A percentile compares a stretch with the other conserved stretches of the same genome.
These are phyloP conservation scores for Cryoendolithus antarcticus DNA, from an alignment of 2,329 filamentous ascomycete species.

Conservation along the genomic window DNA sequence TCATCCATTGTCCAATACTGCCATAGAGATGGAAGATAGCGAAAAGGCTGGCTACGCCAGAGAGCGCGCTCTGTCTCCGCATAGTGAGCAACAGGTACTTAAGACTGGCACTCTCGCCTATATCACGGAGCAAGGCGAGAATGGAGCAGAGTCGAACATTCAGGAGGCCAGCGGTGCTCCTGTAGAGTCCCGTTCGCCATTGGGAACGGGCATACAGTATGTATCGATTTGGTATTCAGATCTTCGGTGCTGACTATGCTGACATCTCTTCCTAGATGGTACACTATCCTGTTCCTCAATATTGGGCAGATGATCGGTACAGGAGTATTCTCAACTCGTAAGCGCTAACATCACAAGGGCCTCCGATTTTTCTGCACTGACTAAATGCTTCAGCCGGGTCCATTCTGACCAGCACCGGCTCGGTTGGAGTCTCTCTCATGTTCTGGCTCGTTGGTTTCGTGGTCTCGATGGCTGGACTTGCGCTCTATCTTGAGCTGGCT, in stretches of 20 bases:
- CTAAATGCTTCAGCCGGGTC: slow-evolving; percentile 34
- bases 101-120: slow-evolving; percentile 32
- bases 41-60: no score
- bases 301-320: slow-evolving; percentile 51
- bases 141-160: slow-evolving; percentile 39
- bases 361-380: not conserved
- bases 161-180: slow-evolving; percentile 52
- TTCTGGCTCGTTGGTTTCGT: slow-evolving; percentile 54
- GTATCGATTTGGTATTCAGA: slow-evolving; percentile 45
- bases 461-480: slow-evolving; percentile 43
- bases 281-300: slow-evolving; percentile 49
- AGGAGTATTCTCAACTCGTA: slow-evolving; percentile 42
- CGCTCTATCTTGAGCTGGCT: slow-evolving; percentile 51
- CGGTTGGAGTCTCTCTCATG: slow-evolving; percentile 48
- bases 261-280: slow-evolving; percentile 1
- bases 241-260: slow-evolving; percentile 39
- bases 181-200: slow-evolving; percentile 44
- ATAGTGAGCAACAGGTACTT: not conserved
- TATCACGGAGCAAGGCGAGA: slow-evolving; percentile 33
- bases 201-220: slow-evolving; percentile 47
- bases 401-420: slow-evolving; percentile 49
- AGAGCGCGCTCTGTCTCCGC: no score
- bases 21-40: no score
- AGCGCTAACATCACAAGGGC: slow-evolving; percentile 16
- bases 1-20: no score